Evolutionary conservation across 305 asterid genomes (phyloP).

Genomic region (Petunia hybrid): DNA sequence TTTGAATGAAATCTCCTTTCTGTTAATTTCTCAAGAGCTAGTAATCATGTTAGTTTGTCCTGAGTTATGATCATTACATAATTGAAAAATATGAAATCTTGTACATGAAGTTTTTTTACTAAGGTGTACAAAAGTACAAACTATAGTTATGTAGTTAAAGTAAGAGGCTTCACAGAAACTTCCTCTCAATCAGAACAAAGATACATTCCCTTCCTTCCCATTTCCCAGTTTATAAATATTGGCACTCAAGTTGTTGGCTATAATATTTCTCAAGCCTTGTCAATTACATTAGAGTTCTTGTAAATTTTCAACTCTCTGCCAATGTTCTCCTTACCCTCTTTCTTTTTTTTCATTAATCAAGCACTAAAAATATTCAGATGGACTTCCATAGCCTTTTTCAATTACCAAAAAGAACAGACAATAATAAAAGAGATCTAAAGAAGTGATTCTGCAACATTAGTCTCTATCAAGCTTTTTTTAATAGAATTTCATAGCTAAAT

Average conservation of each 20-base stretch:
- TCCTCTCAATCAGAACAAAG: neutral
- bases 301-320: neutral
- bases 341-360: neutral
- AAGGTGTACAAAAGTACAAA: neutral
- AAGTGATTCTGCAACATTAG: constrained; percentile 11
- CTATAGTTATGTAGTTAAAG: neutral
- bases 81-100: neutral
- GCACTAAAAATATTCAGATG: constrained; percentile 29
- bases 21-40: too few species aligned
- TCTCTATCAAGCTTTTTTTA: neutral
- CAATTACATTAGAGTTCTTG: neutral
- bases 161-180: neutral
- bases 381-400: constrained; percentile 41
- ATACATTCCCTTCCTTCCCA: neutral
- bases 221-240: neutral
- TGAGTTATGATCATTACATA: neutral
- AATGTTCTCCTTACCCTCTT: neutral
- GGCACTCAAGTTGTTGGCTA: neutral
- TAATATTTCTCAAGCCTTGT: neutral
- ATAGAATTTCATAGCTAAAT: neutral
- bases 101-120: neutral
- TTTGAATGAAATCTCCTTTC: neutral
- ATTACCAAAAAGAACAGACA: constrained; percentile 41
- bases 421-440: constrained; percentile 37
- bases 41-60: too few species aligned